phyloP scores from a whole-genome alignment of 495 filamentous ascomycete species.

The Bryoglossum gracile region DNA sequence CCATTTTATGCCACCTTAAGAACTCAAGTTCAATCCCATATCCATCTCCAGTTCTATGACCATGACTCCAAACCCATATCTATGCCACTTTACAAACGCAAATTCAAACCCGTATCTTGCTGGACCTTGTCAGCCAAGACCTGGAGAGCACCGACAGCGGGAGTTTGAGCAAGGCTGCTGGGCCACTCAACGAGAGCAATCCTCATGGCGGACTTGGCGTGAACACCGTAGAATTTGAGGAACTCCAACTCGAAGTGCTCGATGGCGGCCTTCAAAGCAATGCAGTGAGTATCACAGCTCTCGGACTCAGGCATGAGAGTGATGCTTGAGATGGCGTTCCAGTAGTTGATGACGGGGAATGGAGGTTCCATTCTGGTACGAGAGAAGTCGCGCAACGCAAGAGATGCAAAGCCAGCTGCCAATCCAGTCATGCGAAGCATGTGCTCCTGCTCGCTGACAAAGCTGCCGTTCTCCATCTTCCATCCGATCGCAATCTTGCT shows the following conservation, averaged over 20 bases:
- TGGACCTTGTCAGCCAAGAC: slow-evolving; percentile 53
- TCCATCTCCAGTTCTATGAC: no score
- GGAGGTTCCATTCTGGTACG: slow-evolving; percentile 59
- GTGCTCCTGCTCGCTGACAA: slow-evolving; percentile 59
- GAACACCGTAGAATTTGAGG: slow-evolving; percentile 66
- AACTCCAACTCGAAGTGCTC: slow-evolving; percentile 63
- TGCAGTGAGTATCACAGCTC: slow-evolving; percentile 68
- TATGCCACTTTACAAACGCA: no score
- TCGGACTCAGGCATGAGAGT: slow-evolving; percentile 59
- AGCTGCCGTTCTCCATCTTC: slow-evolving; percentile 52
- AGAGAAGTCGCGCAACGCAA: slow-evolving; percentile 74
- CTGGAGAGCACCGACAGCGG: slow-evolving; percentile 47
- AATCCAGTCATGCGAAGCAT: slow-evolving; percentile 77
- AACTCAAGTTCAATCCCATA: no score
- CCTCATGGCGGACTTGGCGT: slow-evolving; percentile 56
- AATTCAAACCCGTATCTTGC: slow-evolving; percentile 41
- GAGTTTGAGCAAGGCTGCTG: slow-evolving; percentile 28
- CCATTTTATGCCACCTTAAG: no score
- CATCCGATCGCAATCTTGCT: slow-evolving; percentile 70
- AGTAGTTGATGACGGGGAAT: slow-evolving; percentile 73
- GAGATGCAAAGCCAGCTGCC: slow-evolving; percentile 72
- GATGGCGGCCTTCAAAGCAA: slow-evolving; percentile 71
- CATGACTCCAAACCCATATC: no score
- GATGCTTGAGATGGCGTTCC: slow-evolving; percentile 65
- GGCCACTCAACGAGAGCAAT: slow-evolving; percentile 58